These are phyloP conservation scores for Dichotomocladium elegans DNA, from an alignment of 371 early-diverging fungal genomes.

Conservation along the genomic window DNA sequence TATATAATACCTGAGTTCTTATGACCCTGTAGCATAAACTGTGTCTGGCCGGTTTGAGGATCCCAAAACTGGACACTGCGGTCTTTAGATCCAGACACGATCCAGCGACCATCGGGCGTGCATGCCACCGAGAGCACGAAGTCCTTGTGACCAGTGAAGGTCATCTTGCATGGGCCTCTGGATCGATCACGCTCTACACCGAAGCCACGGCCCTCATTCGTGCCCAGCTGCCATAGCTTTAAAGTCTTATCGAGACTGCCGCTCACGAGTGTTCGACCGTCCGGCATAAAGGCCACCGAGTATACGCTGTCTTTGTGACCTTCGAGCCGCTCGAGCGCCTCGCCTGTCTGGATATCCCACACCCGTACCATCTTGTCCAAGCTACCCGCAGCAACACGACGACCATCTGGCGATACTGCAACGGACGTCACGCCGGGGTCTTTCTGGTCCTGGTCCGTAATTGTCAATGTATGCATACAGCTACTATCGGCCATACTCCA, in stretches of 20 bases:
- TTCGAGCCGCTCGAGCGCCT: slow-evolving; percentile 82
- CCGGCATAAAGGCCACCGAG: slow-evolving; percentile 93
- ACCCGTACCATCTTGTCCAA: slow-evolving; percentile 93
- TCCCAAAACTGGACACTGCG: slow-evolving; percentile 96
- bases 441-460: slow-evolving; percentile 78
- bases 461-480: slow-evolving; percentile 68
- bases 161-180: slow-evolving; percentile 32
- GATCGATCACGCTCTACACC: slow-evolving; percentile 20
- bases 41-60: slow-evolving; percentile 70
- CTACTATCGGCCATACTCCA: slow-evolving; percentile 84
- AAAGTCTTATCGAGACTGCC: slow-evolving; percentile 96
- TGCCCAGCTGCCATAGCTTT: slow-evolving; percentile 86
- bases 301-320: slow-evolving; percentile 97
- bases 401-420: slow-evolving; percentile 83
- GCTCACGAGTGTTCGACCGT: slow-evolving; percentile 88
- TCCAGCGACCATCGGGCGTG: slow-evolving; percentile 90
- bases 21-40: slow-evolving; percentile 96
- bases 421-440: slow-evolving; percentile 96
- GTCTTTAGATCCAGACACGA: slow-evolving; percentile 94
- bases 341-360: slow-evolving; percentile 86
- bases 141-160: slow-evolving; percentile 79
- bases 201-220: slow-evolving; percentile 28
- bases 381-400: slow-evolving; percentile 85
- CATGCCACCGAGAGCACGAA: slow-evolving; percentile 96
- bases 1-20: slow-evolving; percentile 84